Percentiles rank a stretch among this genome's conserved stretches.
Evolutionary conservation across 345 rosid species (phyloP).

Genomic region (Turritis glabra): DNA sequence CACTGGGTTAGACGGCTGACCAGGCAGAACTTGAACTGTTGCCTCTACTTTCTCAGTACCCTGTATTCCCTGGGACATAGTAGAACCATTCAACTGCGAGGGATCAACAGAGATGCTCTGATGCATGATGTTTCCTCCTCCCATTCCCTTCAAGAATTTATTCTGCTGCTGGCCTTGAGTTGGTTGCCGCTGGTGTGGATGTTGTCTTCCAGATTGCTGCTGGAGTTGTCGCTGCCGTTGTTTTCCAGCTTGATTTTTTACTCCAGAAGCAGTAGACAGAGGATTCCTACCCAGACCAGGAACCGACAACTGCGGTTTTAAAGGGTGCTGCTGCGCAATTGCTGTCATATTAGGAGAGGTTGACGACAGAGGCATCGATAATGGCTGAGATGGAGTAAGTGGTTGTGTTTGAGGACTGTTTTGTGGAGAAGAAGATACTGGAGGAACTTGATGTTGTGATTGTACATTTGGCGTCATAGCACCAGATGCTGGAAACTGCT

Average conservation of each 20-base stretch:
- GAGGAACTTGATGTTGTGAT: slow-evolving; percentile 58
- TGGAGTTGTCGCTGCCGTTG: slow-evolving; percentile 60
- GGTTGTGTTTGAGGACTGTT: slow-evolving; percentile 65
- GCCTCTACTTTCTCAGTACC: slow-evolving; percentile 62
- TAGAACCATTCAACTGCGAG: slow-evolving; percentile 62
- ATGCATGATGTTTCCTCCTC: slow-evolving; percentile 73
- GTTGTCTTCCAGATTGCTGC: slow-evolving; percentile 75
- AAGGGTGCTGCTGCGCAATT: slow-evolving; percentile 46
- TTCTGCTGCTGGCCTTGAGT: slow-evolving; percentile 63
- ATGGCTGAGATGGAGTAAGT: slow-evolving; percentile 52
- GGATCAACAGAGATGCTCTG: slow-evolving; percentile 63
- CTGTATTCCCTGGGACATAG: slow-evolving; percentile 45
- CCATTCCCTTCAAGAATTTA: slow-evolving; percentile 68
- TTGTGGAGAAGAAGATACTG: slow-evolving; percentile 67
- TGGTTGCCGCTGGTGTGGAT: slow-evolving; percentile 76
- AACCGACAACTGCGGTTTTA: slow-evolving; percentile 56
- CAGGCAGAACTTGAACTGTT: slow-evolving; percentile 54
- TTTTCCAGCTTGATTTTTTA: slow-evolving; percentile 70
- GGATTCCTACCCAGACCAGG: slow-evolving; percentile 56
- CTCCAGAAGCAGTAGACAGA: slow-evolving; percentile 47
- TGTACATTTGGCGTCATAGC: slow-evolving; percentile 57
- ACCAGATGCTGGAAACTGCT: slow-evolving; percentile 62
- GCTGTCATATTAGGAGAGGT: slow-evolving; percentile 62
- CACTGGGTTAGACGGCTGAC: slow-evolving; percentile 59
- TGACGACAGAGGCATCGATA: slow-evolving; percentile 49